phyloP scores from a whole-genome alignment of 176 grass and related monocot species.

The Aegilops tauschii region DNA sequence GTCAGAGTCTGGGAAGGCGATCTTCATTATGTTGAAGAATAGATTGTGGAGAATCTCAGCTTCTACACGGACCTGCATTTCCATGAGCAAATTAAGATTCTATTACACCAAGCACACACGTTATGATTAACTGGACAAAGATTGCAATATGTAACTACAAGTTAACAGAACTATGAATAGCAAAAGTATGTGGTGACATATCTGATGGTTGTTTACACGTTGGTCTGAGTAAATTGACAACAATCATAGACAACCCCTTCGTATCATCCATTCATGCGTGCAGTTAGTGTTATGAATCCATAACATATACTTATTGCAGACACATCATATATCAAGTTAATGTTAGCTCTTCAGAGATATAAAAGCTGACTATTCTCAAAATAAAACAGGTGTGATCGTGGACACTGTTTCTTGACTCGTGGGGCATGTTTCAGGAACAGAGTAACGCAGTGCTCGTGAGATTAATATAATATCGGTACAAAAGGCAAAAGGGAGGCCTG shows the following conservation, averaged over 20 bases:
- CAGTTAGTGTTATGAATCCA: background rate
- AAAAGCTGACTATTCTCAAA: background rate
- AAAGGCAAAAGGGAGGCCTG: background rate
- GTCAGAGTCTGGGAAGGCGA: conserved; percentile 95
- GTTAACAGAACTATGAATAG: background rate
- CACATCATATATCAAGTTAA: background rate
- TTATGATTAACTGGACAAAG: background rate
- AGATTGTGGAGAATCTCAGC: conserved; percentile 74
- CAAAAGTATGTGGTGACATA: background rate
- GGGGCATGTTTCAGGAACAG: background rate
- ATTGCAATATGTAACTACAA: background rate
- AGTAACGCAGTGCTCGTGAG: background rate
- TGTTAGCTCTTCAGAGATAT: background rate
- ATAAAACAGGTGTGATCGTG: background rate
- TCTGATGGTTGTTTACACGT: background rate
- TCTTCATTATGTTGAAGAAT: conserved; percentile 98
- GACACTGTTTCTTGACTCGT: background rate
- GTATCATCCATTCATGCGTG: background rate
- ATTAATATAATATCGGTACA: background rate
- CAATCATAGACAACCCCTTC: background rate
- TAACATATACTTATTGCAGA: background rate
- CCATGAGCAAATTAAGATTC: background rate
- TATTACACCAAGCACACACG: background rate
- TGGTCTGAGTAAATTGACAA: background rate
- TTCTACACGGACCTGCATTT: conserved; percentile 70